These are phyloP conservation scores for Termitomyces sp. DNA, from an alignment of 768 basidiomycete genomes.

Conservation along the genomic window DNA sequence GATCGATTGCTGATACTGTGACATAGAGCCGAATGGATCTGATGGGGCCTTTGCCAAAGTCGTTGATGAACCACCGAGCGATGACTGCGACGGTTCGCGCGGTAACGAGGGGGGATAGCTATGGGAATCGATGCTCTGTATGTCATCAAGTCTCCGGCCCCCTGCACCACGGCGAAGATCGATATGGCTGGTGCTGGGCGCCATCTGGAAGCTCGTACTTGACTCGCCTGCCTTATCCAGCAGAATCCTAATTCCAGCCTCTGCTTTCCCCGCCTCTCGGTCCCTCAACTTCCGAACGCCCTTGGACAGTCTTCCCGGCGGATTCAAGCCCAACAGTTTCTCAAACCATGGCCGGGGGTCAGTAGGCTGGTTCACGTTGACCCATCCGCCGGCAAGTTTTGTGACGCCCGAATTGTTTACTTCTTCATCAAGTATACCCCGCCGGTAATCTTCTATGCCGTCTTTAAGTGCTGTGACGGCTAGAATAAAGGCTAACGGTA, in stretches of 20 bases:
- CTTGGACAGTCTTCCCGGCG: constrained; percentile 72
- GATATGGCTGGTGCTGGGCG: constrained; percentile 34
- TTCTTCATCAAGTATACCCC: constrained; percentile 81
- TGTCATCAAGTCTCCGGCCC: constrained; percentile 57
- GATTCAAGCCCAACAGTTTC: constrained; percentile 61
- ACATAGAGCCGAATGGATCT: constrained; percentile 36
- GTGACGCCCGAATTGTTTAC: constrained; percentile 95
- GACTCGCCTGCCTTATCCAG: constrained; percentile 49
- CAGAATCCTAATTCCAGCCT: constrained; percentile 58
- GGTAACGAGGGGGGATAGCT: constrained; percentile 53
- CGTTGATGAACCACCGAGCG: constrained; percentile 29
- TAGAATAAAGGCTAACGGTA: constrained; percentile 87
- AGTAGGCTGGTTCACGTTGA: constrained; percentile 80
- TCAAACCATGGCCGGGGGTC: constrained; percentile 78
- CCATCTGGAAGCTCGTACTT: constrained; percentile 28
- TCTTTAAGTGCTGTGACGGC: constrained; percentile 92
- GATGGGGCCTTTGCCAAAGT: constrained; percentile 23
- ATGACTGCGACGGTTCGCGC: constrained; percentile 28
- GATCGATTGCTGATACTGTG: constrained; percentile 52
- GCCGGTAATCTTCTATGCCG: constrained; percentile 93
- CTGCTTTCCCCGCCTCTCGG: constrained; percentile 60
- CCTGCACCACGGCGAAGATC: constrained; percentile 40
- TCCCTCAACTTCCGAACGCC: constrained; percentile 85
- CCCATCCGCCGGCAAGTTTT: constrained; percentile 77
- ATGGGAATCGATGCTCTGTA: constrained; percentile 62